Evolutionary conservation across 495 filamentous ascomycete species (phyloP), one percentile per base, ranked within the genome.

Genomic region (Xylona heveae): DNA sequence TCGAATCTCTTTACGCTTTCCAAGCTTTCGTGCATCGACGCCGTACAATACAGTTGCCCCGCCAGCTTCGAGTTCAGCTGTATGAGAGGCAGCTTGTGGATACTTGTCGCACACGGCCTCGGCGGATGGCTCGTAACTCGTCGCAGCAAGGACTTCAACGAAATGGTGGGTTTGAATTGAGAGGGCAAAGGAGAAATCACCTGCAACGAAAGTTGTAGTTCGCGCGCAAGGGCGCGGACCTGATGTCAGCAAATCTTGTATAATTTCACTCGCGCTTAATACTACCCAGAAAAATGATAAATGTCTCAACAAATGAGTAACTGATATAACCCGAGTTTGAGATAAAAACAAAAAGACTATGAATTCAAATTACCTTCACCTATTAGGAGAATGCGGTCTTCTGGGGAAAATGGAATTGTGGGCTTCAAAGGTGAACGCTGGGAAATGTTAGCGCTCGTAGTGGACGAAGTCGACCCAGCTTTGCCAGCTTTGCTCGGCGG

Each of bases 361-460:
- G n/a, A n/a, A n/a, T n/a, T n/a, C n/a, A n/a, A n/a, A n/a, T 50
- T 24, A 58, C 78, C 85, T 57, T 97, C 85, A 30, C 85, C 88
- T 42, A 97, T 51, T 2, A 94, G 62, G 17, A 97, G 66, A 37
- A 94, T 78, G 34, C 64, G 56, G 47, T 88, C 70, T 31, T 55
- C 49, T 15, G 63, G 61, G 14, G 57, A 49, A 54, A 90, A 91
- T n/a, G 82, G 84, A 38, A 90, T 69, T 24, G 61, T 67, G 33
- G 15, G n/a, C n/a, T n/a, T n/a, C n/a, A n/a, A n/a, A n/a, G n/a
- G n/a, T n/a, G n/a, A n/a, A n/a, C n/a, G n/a, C n/a, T n/a, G n/a
- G n/a, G n/a, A n/a, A n/a, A n/a, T n/a, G n/a, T n/a, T n/a, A n/a
- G n/a, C n/a, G n/a, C n/a, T n/a, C n/a, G n/a, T n/a, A n/a, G n/a